Percentiles rank a stretch among this genome's conserved stretches.
phyloP scores from a whole-genome alignment of 2,329 filamentous ascomycete species.

The Chaetomiaceae sp. region DNA sequence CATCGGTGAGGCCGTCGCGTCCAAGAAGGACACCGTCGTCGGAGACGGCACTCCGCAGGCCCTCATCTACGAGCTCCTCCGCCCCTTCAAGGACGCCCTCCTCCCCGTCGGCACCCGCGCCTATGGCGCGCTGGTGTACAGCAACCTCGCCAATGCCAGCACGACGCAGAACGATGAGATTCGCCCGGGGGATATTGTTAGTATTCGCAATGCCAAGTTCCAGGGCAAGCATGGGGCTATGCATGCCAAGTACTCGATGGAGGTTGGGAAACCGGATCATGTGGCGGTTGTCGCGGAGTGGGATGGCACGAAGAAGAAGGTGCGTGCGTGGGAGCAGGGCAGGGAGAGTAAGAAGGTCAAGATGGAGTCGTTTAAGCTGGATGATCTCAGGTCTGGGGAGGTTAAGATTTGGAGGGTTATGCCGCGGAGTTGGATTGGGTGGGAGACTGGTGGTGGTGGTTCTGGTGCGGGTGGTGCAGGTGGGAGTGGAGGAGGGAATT shows the following conservation, averaged over 20 bases:
- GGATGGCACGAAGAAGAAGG: conserved; percentile 98
- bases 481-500: conserved; percentile 73
- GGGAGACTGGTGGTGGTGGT: conserved; percentile 49
- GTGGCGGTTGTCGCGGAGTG: conserved; percentile 91
- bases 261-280: conserved; percentile 85
- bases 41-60: conserved; percentile 78
- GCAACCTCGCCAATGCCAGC: conserved; percentile 90
- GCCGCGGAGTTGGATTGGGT: conserved; percentile 86
- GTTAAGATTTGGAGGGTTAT: conserved; percentile 97
- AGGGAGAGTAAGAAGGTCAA: conserved; percentile 91
- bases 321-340: conserved; percentile 91
- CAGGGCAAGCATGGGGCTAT: conserved; percentile 93
- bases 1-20: conserved; percentile 65
- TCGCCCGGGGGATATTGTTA: conserved; percentile 83
- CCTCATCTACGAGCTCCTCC: conserved; percentile 75
- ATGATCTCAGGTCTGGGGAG: conserved; percentile 87
- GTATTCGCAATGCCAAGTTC: conserved; percentile 87
- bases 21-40: conserved; percentile 74
- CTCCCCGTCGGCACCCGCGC: conserved; percentile 80
- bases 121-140: conserved; percentile 89
- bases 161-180: conserved; percentile 91
- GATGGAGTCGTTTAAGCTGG: conserved; percentile 88
- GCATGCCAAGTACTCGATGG: conserved; percentile 87
- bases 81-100: conserved; percentile 68
- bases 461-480: not conserved